phyloP scores from a whole-genome alignment of 2,329 filamentous ascomycete genomes.

The Clonostachys solani region DNA sequence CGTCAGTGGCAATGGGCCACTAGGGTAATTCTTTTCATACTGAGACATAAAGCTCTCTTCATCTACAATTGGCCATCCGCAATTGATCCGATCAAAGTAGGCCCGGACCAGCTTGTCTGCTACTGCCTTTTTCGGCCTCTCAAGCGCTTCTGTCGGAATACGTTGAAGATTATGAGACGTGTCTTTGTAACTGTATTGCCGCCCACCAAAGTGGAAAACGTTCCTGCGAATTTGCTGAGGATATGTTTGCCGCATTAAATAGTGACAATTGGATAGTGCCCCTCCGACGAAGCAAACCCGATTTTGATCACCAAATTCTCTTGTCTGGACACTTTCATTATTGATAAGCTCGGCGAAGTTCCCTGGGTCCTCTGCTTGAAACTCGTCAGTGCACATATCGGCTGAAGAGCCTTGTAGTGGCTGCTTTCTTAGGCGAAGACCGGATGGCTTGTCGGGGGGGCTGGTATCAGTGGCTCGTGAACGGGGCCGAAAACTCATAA shows the following conservation, averaged over 20 bases:
- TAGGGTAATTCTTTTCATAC: constrained; percentile 18
- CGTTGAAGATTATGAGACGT: constrained; percentile 28
- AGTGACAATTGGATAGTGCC: constrained; percentile 51
- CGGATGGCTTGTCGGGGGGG: constrained; percentile 5
- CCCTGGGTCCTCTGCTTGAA: constrained; percentile 35
- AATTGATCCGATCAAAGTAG: constrained; percentile 45
- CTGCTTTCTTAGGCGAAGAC: background rate
- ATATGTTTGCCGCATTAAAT: constrained; percentile 44
- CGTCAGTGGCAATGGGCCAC: constrained; percentile 38
- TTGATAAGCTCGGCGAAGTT: constrained; percentile 48
- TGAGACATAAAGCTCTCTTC: constrained; percentile 45
- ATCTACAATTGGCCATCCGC: constrained; percentile 46
- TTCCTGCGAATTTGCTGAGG: constrained; percentile 12
- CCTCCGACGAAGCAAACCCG: constrained; percentile 50
- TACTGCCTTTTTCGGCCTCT: constrained; percentile 40
- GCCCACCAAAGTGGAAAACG: constrained; percentile 26
- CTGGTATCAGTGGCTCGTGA: too few relatives aligned
- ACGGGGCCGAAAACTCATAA: constrained; percentile 2
- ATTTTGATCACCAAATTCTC: constrained; percentile 40
- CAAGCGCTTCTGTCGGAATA: constrained; percentile 39
- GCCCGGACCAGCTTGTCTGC: constrained; percentile 44
- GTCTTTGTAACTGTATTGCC: constrained; percentile 27
- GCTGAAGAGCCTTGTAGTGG: background rate
- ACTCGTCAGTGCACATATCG: background rate
- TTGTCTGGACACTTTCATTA: constrained; percentile 35